These are phyloP conservation scores for Stenogyne calaminthoides DNA, from an alignment of 305 asterid genomes.

Conservation along the genomic window DNA sequence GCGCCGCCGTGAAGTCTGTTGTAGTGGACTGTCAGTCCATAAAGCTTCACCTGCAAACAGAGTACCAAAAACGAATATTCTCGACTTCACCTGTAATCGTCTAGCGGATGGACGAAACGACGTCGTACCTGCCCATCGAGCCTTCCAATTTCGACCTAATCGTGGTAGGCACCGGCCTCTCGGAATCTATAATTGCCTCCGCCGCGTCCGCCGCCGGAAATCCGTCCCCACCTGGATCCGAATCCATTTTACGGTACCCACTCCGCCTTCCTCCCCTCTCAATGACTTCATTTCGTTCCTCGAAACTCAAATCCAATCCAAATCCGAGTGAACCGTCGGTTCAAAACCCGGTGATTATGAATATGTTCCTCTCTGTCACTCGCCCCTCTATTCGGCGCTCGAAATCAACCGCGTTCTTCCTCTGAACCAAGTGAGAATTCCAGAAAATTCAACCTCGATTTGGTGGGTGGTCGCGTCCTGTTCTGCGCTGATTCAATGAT, in stretches of 20 bases:
- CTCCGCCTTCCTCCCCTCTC: slow-evolving; percentile 73
- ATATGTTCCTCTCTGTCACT: slow-evolving; percentile 41
- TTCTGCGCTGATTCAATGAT: slow-evolving; percentile 74
- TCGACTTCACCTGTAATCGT: not conserved
- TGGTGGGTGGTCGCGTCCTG: slow-evolving; percentile 75
- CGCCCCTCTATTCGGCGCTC: slow-evolving; percentile 60
- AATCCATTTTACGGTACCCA: slow-evolving; percentile 73
- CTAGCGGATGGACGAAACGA: slow-evolving; percentile 46
- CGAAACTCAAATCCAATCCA: slow-evolving; percentile 39
- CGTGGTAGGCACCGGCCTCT: slow-evolving; percentile 78
- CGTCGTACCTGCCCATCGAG: slow-evolving; percentile 59
- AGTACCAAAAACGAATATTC: not conserved
- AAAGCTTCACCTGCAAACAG: not conserved
- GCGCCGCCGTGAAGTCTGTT: too few species aligned
- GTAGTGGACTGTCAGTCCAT: not conserved
- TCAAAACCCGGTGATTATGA: slow-evolving; percentile 31
- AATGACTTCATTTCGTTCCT: slow-evolving; percentile 58
- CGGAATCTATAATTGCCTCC: slow-evolving; percentile 82
- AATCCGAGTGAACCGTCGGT: slow-evolving; percentile 38
- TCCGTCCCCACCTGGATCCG: slow-evolving; percentile 82
- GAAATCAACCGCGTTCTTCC: slow-evolving; percentile 53
- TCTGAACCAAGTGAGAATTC: slow-evolving; percentile 48
- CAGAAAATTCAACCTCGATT: slow-evolving; percentile 61
- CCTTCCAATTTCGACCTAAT: slow-evolving; percentile 78
- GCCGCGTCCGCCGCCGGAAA: slow-evolving; percentile 83